Base-by-base conservation (phyloP, 2,329 filamentous ascomycete species). In the Fusarium pseudonygamai region DNA sequence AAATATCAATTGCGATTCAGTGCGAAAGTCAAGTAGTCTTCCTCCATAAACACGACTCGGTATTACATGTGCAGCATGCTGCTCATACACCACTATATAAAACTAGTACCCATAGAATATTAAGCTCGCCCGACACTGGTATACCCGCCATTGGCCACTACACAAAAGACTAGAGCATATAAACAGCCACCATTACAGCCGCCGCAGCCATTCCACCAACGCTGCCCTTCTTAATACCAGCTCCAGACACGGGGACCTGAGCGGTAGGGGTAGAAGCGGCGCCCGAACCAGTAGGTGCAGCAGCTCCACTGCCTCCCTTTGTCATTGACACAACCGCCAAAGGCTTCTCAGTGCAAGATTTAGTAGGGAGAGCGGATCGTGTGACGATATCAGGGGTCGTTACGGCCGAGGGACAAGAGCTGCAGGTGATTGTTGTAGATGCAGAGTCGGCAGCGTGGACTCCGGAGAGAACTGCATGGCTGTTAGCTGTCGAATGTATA, bases 361-460 rank as follows among this genome's bases (percentile, higher is more conserved):
- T 34, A 43, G 57, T 49, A 28, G 72, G 72, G 14, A 70, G 52
- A 5, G 60, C 69, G 6, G 69, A 67, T 18, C 72, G 72, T 0
- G 72, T 75, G 0, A 75, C 72, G 11, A 75, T 71, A 14, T 75
- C 72, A 34, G 59, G 55, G 3, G 47, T 63, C 0, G 65, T 47
- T 3, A 62, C 60, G 52, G 50, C 55, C 26, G 72, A 46, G 7
- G 72, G 66, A 7, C 72, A 75, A 1, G 53, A 50, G 16, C 37
- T 60, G 49, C 72, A 75, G 24, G 71, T 74, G 6, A 73, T 43
- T 24, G 69, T 72, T 6, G 72, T 74, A 1, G 72, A 74, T 22
- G 43, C 53, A 57, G 71, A 72, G 3, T 72, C 72, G 8, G 68
- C 66, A 20, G 67, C 69, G 32, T 60, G 49, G 16, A 57, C 69